phyloP scores from a whole-genome alignment of 1,139 yeast species.

The Hansenula lynferdii region DNA sequence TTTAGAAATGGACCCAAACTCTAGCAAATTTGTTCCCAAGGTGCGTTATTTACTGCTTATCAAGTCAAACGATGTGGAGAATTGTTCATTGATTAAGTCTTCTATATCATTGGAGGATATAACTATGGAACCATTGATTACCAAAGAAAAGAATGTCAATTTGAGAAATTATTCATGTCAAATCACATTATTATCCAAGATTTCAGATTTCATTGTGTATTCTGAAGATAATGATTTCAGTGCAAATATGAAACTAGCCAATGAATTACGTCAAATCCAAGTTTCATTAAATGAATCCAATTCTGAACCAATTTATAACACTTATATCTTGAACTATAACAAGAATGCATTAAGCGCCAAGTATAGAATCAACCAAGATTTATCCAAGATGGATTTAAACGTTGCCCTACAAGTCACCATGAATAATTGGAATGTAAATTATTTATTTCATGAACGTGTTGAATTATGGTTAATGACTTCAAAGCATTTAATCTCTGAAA shows the following conservation, averaged over 20 bases:
- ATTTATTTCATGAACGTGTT: slow-evolving; percentile 2
- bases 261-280: neutral
- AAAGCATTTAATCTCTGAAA: neutral
- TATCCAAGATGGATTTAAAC: neutral
- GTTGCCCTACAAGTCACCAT: neutral
- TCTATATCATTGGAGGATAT: neutral
- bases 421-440: slow-evolving; percentile 3
- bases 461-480: slow-evolving; percentile 3
- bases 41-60: neutral
- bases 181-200: neutral
- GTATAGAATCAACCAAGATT: neutral
- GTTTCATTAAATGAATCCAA: neutral
- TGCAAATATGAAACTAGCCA: neutral
- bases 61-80: slow-evolving; percentile 1
- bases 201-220: slow-evolving; percentile 2
- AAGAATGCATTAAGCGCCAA: neutral
- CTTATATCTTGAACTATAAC: neutral
- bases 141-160: neutral
- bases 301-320: too few species aligned
- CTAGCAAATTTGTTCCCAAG: neutral
- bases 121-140: neutral
- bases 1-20: neutral
- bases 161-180: slow-evolving; percentile 1
- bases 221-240: neutral
- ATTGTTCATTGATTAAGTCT: neutral